Evolutionary conservation across 768 basidiomycete species (phyloP), one percentile per base, ranked within the genome.

Genomic region (Tricholoma terreum): DNA sequence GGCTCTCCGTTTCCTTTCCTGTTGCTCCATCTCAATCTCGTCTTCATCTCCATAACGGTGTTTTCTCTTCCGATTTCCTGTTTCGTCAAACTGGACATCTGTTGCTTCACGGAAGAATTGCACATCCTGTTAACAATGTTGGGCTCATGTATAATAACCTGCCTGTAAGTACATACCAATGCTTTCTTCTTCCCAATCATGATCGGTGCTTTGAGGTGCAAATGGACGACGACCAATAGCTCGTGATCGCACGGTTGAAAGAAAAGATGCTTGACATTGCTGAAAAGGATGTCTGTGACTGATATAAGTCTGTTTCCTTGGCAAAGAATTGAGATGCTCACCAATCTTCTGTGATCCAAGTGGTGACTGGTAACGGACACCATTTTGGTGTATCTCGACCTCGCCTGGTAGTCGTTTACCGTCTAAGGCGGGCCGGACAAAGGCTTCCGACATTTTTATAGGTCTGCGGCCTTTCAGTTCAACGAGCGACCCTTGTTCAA

Each of bases 121-220:
- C 6, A 98, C 85, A 70, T 99, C 97, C 91, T 96, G 59, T 22
- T 40, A 40, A 42, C 17, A 42, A 31, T 17, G 11, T 58, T 56
- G 56, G 52, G 40, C 24, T 58, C 38, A 30, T 4, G 19, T 53
- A 49, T 15, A 15, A 61, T 55, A 49, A 31, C 31, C 50, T 40
- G 57, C 43, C 22, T 19, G 43, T 6, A 52, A 42, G 2, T 6
- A 77, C 86, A 51, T 65, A 94, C 93, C 66, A 91, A 92, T 19
- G 97, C 86, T 73, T 98, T 99, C 77, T 94, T 97, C 79, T 98
- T 98, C 59, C 97, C 96, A 63, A 99, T 92, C 83, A 98, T 96
- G 70, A 99, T 98, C 0, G 97, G 97, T 0, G 93, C 84, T 72
- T 84, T 97, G 51, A 99, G 80, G 70, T 98, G 92, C 51, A 97